Percentiles rank a stretch among this genome's conserved stretches.
Evolutionary conservation across 176 grass and related monocot species (phyloP).

Genomic region (Oryza nivara): DNA sequence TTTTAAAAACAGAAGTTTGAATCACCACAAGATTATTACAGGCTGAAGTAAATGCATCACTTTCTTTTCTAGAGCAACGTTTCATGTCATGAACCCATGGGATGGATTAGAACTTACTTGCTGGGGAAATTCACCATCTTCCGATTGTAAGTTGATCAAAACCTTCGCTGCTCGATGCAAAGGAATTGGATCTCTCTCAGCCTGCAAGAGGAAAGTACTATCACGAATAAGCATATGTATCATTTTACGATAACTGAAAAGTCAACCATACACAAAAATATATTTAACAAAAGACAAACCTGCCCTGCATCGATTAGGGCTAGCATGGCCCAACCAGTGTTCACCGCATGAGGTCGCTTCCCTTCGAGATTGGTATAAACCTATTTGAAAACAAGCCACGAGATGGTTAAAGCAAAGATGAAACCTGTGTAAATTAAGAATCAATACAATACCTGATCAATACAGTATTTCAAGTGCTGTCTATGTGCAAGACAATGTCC

Average conservation of each 20-base stretch:
- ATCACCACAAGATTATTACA: too few species aligned
- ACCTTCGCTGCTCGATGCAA: constrained; percentile 75
- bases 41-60: too few species aligned
- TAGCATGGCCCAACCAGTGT: constrained; percentile 88
- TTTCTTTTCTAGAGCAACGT: background rate
- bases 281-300: constrained; percentile 39
- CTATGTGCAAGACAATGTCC: background rate
- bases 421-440: background rate
- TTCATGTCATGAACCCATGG: background rate
- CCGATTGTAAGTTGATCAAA: constrained; percentile 80
- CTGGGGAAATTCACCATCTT: constrained; percentile 88
- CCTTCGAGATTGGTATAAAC: constrained; percentile 94
- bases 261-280: constrained; percentile 21
- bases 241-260: constrained; percentile 10
- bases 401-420: background rate
- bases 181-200: constrained; percentile 73
- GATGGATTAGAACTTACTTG: constrained; percentile 61
- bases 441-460: background rate
- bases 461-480: background rate
- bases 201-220: constrained; percentile 45
- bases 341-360: constrained; percentile 73
- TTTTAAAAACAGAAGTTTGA: background rate
- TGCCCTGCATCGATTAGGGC: constrained; percentile 84
- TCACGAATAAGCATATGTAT: constrained; percentile 17
- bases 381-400: constrained; percentile 49